phyloP scores from a whole-genome alignment of 2,329 filamentous ascomycete genomes.

The Colletotrichum tofieldiae region DNA sequence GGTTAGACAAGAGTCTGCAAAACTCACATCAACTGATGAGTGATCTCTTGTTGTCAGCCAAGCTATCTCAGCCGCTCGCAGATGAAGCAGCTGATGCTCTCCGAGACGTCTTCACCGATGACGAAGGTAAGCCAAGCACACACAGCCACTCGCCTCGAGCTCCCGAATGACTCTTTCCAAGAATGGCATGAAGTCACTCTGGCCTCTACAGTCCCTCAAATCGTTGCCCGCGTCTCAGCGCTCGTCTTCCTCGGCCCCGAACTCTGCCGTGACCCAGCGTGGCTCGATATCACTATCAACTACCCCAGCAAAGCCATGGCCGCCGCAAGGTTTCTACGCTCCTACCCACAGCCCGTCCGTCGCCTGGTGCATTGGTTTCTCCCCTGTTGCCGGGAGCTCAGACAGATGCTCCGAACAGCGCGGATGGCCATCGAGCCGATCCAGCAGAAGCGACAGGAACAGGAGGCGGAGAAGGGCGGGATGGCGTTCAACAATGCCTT shows the following conservation, averaged over 20 bases:
- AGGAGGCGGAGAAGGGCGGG: conserved; percentile 48
- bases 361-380: conserved; percentile 62
- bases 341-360: conserved; percentile 58
- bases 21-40: too few relatives aligned
- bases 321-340: conserved; percentile 55
- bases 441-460: conserved; percentile 47
- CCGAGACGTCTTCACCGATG: conserved; percentile 14
- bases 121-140: conserved; percentile 6
- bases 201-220: conserved; percentile 16
- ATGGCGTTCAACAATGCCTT: too few relatives aligned
- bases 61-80: conserved; percentile 17
- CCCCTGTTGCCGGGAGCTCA: conserved; percentile 55
- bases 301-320: conserved; percentile 59
- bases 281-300: conserved; percentile 61
- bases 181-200: conserved; percentile 42
- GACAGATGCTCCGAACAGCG: conserved; percentile 55
- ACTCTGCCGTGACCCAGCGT: conserved; percentile 62
- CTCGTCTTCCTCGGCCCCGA: conserved; percentile 63
- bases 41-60: background rate
- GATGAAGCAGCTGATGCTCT: conserved; percentile 20
- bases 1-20: background rate
- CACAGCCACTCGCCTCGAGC: background rate
- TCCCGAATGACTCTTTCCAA: conserved; percentile 39
- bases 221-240: conserved; percentile 66
- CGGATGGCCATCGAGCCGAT: conserved; percentile 54